Conservation (phyloP, 108 stramenopile genomes). For the Cyclostephanos invisitatus region DNA sequence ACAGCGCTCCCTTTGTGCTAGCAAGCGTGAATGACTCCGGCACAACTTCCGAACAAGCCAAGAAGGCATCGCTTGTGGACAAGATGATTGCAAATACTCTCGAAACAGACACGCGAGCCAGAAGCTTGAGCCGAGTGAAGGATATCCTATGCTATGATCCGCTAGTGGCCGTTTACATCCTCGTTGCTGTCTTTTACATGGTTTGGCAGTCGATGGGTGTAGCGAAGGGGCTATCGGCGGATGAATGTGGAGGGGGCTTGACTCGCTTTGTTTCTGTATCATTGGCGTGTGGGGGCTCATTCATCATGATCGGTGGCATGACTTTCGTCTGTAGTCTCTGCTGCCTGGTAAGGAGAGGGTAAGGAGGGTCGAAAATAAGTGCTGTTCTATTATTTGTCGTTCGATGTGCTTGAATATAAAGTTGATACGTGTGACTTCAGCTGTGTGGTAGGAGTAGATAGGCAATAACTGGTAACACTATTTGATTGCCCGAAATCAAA, state of each 20-base stretch:
- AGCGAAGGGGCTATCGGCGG: constrained; percentile 11
- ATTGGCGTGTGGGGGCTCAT: constrained; percentile 52
- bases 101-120: constrained; percentile 24
- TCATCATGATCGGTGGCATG: constrained; percentile 54
- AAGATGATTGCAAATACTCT: constrained; percentile 13
- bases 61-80: constrained; percentile 4
- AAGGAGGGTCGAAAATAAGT: not conserved
- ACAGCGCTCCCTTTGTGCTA: constrained; percentile 5
- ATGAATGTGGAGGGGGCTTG: constrained; percentile 33
- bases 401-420: not conserved
- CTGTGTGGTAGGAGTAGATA: too few relatives aligned
- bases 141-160: constrained; percentile 75
- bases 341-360: constrained; percentile 35
- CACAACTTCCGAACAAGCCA: not conserved
- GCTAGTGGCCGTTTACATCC: constrained; percentile 67
- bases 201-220: constrained; percentile 60
- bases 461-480: too few relatives aligned
- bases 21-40: constrained; percentile 9
- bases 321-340: constrained; percentile 68
- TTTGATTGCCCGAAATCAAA: too few relatives aligned
- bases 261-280: constrained; percentile 22
- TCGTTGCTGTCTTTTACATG: constrained; percentile 54
- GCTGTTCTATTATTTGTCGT: not conserved
- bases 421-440: too few relatives aligned
- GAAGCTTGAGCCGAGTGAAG: constrained; percentile 47